These are phyloP conservation scores for Boechera stricta DNA, from an alignment of 345 rosid species.

Conservation along the genomic window DNA sequence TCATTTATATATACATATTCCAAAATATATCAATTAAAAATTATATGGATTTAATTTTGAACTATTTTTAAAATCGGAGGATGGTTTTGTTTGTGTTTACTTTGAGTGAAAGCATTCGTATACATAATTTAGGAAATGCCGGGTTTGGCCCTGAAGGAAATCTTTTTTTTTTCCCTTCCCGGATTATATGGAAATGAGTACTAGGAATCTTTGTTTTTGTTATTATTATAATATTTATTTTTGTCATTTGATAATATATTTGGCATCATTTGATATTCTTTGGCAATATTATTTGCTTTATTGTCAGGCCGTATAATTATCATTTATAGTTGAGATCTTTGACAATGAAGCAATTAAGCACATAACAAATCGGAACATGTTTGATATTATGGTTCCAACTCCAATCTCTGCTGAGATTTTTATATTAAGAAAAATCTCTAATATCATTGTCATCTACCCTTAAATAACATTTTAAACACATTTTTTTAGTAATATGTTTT, in stretches of 20 bases:
- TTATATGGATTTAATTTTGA: neutral
- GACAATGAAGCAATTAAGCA: neutral
- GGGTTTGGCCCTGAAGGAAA: neutral
- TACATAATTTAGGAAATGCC: constrained; percentile 8
- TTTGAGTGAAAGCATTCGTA: constrained; percentile 4
- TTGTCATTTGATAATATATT: neutral
- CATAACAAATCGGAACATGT: neutral
- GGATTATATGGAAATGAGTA: constrained; percentile 28
- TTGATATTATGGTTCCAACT: neutral
- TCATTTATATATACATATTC: neutral
- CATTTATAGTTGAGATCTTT: neutral
- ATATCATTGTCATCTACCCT: neutral
- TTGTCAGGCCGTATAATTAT: neutral
- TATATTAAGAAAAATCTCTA: neutral
- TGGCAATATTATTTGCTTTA: neutral
- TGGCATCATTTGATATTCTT: neutral
- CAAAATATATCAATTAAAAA: neutral
- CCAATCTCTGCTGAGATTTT: neutral
- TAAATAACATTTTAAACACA: neutral
- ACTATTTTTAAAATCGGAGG: neutral
- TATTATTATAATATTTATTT: neutral
- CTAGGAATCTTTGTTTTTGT: constrained; percentile 42
- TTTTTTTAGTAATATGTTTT: neutral
- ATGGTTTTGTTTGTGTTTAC: constrained; percentile 15
- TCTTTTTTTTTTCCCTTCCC: neutral